These are phyloP conservation scores for Coriolopsis trogii DNA, from an alignment of 1,284 basidiomycete species.

Conservation along the genomic window DNA sequence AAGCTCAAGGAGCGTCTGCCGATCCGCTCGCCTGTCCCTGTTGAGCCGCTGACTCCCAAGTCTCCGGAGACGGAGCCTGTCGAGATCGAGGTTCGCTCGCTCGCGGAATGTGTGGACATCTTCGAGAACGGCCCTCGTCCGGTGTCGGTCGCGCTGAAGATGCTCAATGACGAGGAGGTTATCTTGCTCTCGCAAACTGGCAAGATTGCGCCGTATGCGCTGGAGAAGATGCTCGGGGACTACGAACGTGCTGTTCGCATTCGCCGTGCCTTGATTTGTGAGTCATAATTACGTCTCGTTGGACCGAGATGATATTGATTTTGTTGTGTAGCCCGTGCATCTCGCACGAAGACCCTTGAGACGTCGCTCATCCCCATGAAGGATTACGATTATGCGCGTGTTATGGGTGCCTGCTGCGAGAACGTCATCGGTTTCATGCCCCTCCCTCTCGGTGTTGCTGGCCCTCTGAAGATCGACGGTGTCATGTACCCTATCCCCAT, in stretches of 20 bases:
- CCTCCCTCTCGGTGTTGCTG: constrained; percentile 94
- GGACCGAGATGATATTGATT: constrained; percentile 8
- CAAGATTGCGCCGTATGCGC: constrained; percentile 91
- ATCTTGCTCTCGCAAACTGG: constrained; percentile 89
- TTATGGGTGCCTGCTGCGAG: constrained; percentile 98
- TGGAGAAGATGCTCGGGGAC: constrained; percentile 93
- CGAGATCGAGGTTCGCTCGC: constrained; percentile 43
- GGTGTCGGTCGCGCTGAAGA: constrained; percentile 51
- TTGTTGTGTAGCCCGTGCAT: constrained; percentile 72
- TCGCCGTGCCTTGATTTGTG: constrained; percentile 89
- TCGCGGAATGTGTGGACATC: constrained; percentile 87
- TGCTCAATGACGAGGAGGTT: constrained; percentile 92
- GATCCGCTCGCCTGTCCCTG: constrained; percentile 21
- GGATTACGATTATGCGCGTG: constrained; percentile 92
- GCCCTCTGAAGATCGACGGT: constrained; percentile 93
- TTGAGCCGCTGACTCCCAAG: constrained; percentile 22
- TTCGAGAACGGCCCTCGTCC: constrained; percentile 85
- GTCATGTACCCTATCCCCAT: constrained; percentile 91
- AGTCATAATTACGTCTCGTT: constrained; percentile 37
- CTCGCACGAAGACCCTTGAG: constrained; percentile 86
- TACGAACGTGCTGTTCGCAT: constrained; percentile 87
- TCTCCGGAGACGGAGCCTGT: constrained; percentile 14
- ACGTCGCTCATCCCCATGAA: constrained; percentile 81
- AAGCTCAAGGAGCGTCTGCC: constrained; percentile 37
- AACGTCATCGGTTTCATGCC: constrained; percentile 99